Base-by-base conservation (phyloP, 495 filamentous ascomycete genomes). In the Neurospora africana region DNA sequence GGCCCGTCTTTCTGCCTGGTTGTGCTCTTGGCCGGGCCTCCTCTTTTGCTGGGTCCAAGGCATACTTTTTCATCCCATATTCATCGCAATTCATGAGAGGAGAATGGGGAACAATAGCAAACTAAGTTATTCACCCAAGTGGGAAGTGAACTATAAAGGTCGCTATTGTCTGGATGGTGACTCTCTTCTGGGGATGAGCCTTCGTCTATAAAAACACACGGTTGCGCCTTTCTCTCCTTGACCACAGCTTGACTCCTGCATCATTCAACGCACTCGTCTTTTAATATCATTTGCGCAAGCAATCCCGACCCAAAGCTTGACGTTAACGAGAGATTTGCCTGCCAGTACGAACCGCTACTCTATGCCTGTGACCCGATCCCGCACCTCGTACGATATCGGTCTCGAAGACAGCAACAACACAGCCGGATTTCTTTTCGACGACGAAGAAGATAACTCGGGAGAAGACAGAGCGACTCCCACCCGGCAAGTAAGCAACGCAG, bases 271-370 rank as follows among this genome's bases (percentile, higher is more conserved):
- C 33, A 44, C 30, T 69, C 27, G 68, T 27, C 35, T 71, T 43
- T 35, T 8, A 15, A 35, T 21, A 69, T 69, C 70, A 65, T 33
- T 33, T 65, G 23, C 47, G 23, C 47, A 36, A 35, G 61, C 72
- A 23, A 17, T 69, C 30, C 30, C 71, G 9, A 47, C 43, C 47
- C 65, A 67, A 58, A 68, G 70, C 70, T 72, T 10, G 23, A 69
- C 15, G 72, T 72, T 75, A 69, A 79, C 70, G 38, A 74, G 15
- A 27, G 41, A 72, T 72, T 39, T 71, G 10, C 38, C 19, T 35
- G 7, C 41, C 70, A 94, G 92, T 70, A 85, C 90, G 69, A 93
- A 97, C 78, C 90, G 94, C 58, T 93, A 95, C 79, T 97, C 93
- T 10, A 94, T 97, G 91, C 94, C 94, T 9, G 89, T 92, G 36